Base-by-base conservation (phyloP, 495 filamentous ascomycete genomes). In the Letharia columbiana region DNA sequence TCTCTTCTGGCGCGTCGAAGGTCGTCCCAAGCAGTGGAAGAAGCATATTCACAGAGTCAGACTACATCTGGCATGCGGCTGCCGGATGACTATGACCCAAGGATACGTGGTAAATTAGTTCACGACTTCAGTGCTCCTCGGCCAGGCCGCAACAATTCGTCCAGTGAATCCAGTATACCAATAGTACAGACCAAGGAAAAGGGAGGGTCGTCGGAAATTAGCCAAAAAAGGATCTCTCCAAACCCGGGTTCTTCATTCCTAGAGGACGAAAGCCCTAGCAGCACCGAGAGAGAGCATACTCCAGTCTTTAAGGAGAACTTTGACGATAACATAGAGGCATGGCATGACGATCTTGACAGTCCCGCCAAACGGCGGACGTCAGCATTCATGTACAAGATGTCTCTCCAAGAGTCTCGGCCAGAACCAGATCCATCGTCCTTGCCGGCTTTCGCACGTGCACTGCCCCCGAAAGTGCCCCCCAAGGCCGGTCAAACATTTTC, bases 91-190 rank as follows among this genome's bases (percentile, higher is more conserved):
- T 93, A 91, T 69, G 92, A 96, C 71, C 91, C 91, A 23, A 77
- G 91, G 52, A 97, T 97, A 70, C 83, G 84, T 52, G 92, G 92
- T 39, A 93, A 87, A 13, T 83, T 86, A 42, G 84, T 97, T 11
- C 92, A 97, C 75, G 92, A 97, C 74, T 97, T 97, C 68, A 93
- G 89, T 69, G 90, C 87, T 1, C 92, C 92, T 13, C 80, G 91
- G 45, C 81, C 84, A n/a, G 84, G 82, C 60, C 79, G 84, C 57
- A 78, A 82, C 65, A 66, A 83, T 39, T 83, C 80, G 17, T 62
- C 64, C 65, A 73, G 49, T 17, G 65, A 60, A 65, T 45, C 63
- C 1, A 10, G 31, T 44, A 31, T n/a, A 28, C 45, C 39, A 23
- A 33, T 33, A 28, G 23, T 28, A 17, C 72, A 18, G 67, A 67